Evolutionary conservation across 1,284 basidiomycete species (phyloP).

Genomic region (Nidula niveotomentosa): DNA sequence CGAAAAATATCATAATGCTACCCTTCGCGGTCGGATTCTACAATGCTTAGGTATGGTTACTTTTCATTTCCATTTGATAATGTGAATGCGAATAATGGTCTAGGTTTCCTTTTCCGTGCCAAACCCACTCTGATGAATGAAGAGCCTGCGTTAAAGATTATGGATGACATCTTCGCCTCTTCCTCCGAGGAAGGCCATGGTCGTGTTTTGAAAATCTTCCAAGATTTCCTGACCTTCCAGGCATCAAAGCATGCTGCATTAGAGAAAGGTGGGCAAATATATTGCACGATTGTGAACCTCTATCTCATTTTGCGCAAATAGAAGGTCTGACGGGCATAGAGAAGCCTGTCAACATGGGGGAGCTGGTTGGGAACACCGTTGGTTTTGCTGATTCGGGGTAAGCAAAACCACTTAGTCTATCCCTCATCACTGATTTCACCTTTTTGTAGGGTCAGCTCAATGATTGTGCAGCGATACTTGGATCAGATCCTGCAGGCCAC

Average conservation of each 20-base stretch:
- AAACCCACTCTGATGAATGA: constrained; percentile 88
- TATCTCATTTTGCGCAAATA: constrained; percentile 6
- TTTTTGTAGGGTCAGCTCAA: constrained; percentile 79
- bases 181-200: constrained; percentile 71
- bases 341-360: constrained; percentile 77
- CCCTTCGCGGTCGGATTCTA: constrained; percentile 64
- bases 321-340: constrained; percentile 40
- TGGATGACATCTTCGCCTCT: constrained; percentile 84
- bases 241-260: constrained; percentile 70
- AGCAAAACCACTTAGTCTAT: constrained; percentile 1
- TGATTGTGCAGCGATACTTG: constrained; percentile 92
- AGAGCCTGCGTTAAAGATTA: constrained; percentile 76
- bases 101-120: constrained; percentile 92
- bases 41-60: constrained; percentile 47
- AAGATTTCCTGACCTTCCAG: constrained; percentile 86
- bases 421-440: not conserved
- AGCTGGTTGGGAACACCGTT: constrained; percentile 92
- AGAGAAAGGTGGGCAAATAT: constrained; percentile 52
- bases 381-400: constrained; percentile 96
- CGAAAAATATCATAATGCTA: constrained; percentile 52
- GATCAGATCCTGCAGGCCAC: constrained; percentile 81
- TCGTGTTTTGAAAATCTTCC: constrained; percentile 83
- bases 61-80: too few species aligned
- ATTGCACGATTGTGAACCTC: too few species aligned
- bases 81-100: constrained; percentile 5